Base-by-base conservation (phyloP, 2,329 filamentous ascomycete genomes). In the Scleromitrula shiraiana region DNA sequence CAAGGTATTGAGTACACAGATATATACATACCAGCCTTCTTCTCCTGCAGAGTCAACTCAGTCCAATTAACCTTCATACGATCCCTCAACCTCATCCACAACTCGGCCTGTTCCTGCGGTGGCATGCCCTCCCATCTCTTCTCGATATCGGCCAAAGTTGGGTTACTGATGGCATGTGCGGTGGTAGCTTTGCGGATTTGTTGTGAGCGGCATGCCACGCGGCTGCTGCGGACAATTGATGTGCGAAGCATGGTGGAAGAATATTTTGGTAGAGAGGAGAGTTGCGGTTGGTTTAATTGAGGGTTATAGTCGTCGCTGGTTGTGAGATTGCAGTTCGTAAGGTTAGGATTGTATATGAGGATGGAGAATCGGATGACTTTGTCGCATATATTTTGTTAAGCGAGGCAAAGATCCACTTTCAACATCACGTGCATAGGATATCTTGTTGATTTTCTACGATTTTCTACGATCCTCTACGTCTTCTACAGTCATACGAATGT, bases 121-220 rank as follows among this genome's bases (percentile, higher is more conserved):
- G 91, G 90, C 87, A 97, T 90, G 56, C 76, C 80, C 77, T 98
- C 93, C 93, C 93, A 98, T 76, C 93, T 80, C 84, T 95, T 96
- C 83, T 98, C 93, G 67, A 98, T 97, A 74, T 95, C 89, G 71
- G 88, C 87, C 65, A 98, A 81, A 51, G 88, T 96, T 61, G 94
- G 93, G 77, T 96, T 97, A 66, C 90, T 94, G 73, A 98, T 94
- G 68, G 91, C 90, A 70, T 95, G 89, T 61, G 86, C 86, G 6
- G 41, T 35, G 53, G 52, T 54, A 52, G 48, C 42, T 33, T 41
- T 26, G 49, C 49, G 24, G 53, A 49, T 35, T 46, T 39, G 15
- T 32, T 33, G 32, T n/a, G 27, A 19, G 38, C 8, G 29, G 50
- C 47, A 38, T 39, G 46, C 47, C 44, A 43, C 40, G 26, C 20